These are phyloP conservation scores for Chaetothyriales sp. DNA, from an alignment of 2,329 filamentous ascomycete genomes.

Conservation along the genomic window DNA sequence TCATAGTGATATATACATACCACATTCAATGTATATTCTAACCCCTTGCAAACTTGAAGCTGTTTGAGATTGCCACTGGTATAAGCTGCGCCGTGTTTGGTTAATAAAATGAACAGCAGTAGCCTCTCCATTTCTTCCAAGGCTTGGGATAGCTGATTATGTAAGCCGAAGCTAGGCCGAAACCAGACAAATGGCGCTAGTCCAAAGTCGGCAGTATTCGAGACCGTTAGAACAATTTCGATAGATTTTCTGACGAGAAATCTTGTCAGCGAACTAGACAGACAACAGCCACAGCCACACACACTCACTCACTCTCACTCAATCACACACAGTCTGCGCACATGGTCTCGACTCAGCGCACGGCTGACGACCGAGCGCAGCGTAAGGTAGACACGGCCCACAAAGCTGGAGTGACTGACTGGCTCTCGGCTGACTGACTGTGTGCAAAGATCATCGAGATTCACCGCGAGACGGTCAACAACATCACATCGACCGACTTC, in stretches of 20 bases:
- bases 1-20: too few species aligned
- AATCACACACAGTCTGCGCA: neutral
- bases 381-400: conserved; percentile 8
- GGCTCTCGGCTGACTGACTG: conserved; percentile 2
- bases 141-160: too few species aligned
- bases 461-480: conserved; percentile 76
- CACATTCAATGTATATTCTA: too few species aligned
- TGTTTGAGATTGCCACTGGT: too few species aligned
- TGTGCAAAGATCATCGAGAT: conserved; percentile 46
- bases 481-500: conserved; percentile 81
- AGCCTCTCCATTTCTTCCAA: too few species aligned
- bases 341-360: neutral
- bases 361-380: conserved; percentile 9
- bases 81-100: too few species aligned
- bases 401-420: neutral
- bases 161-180: too few species aligned
- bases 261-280: too few species aligned
- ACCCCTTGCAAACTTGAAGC: too few species aligned
- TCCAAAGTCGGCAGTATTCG: neutral
- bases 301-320: neutral
- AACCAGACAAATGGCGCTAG: too few species aligned
- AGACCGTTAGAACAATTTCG: neutral
- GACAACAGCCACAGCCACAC: neutral
- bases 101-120: too few species aligned
- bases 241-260: too few species aligned